phyloP scores from a whole-genome alignment of 2,329 filamentous ascomycete species.

The Hypoxylon sp. region DNA sequence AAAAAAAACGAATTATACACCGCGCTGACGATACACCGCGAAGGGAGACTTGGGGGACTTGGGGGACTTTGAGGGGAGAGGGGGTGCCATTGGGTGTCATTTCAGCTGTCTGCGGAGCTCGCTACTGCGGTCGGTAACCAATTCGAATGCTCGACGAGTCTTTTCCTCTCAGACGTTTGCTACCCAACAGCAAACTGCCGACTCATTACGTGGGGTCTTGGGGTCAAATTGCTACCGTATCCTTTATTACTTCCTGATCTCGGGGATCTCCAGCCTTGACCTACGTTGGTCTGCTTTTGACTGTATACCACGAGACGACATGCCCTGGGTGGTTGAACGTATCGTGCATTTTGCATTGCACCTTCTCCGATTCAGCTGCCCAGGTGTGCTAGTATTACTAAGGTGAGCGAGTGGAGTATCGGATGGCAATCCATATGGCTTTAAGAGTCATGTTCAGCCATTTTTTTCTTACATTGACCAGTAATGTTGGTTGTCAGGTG shows the following conservation, averaged over 20 bases:
- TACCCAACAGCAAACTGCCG: slow-evolving; percentile 41
- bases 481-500: background rate
- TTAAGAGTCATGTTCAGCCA: background rate
- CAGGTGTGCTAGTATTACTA: slow-evolving; percentile 1
- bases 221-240: slow-evolving; percentile 5
- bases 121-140: slow-evolving; percentile 39
- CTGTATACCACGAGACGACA: background rate
- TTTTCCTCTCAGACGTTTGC: slow-evolving; percentile 34
- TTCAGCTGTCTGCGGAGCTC: slow-evolving; percentile 18
- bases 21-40: background rate
- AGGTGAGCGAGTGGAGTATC: slow-evolving; percentile 4
- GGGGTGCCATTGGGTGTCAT: slow-evolving; percentile 20
- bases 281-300: slow-evolving; percentile 1
- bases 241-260: slow-evolving; percentile 7
- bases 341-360: background rate
- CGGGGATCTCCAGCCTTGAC: slow-evolving; percentile 15
- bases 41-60: background rate
- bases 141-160: slow-evolving; percentile 33
- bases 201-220: slow-evolving; percentile 33
- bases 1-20: background rate
- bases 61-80: background rate
- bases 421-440: background rate
- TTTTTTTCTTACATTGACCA: background rate
- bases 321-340: background rate
- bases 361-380: background rate